These are phyloP conservation scores for Amanita molliuscula DNA, from an alignment of 768 basidiomycete genomes.

Conservation along the genomic window DNA sequence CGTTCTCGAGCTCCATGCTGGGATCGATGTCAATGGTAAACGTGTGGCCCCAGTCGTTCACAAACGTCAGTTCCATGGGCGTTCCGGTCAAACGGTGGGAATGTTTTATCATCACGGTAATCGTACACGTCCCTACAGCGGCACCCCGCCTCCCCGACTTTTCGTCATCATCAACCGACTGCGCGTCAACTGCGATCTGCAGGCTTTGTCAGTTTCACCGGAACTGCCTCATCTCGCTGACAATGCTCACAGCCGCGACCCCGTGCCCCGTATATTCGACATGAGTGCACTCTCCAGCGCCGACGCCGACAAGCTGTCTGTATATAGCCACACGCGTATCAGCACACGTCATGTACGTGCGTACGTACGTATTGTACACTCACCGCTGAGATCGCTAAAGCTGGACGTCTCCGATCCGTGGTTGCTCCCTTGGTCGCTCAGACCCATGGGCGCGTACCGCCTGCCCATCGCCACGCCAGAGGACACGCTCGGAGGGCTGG, in stretches of 20 bases:
- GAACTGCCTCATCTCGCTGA: neutral
- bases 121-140: too few species aligned
- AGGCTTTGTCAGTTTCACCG: neutral
- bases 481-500: constrained; percentile 51
- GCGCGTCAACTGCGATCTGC: constrained; percentile 7
- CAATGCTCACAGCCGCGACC: constrained; percentile 59
- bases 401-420: constrained; percentile 70
- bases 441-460: constrained; percentile 33
- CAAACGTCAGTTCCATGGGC: constrained; percentile 63
- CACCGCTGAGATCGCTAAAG: constrained; percentile 83
- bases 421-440: constrained; percentile 49
- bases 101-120: too few species aligned
- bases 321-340: constrained; percentile 32
- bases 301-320: constrained; percentile 57
- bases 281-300: constrained; percentile 72
- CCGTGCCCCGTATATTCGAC: constrained; percentile 60
- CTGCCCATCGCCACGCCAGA: constrained; percentile 42
- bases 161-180: constrained; percentile 6
- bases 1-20: constrained; percentile 84
- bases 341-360: constrained; percentile 3
- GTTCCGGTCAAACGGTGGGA: constrained; percentile 4
- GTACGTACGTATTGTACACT: constrained; percentile 14
- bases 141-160: constrained; percentile 4
- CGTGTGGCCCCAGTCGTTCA: constrained; percentile 53
- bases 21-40: constrained; percentile 79